Percentiles rank a stretch among this genome's conserved stretches.
Evolutionary conservation across 1,139 yeast genomes (phyloP).

Genomic region (Candida smagusa): DNA sequence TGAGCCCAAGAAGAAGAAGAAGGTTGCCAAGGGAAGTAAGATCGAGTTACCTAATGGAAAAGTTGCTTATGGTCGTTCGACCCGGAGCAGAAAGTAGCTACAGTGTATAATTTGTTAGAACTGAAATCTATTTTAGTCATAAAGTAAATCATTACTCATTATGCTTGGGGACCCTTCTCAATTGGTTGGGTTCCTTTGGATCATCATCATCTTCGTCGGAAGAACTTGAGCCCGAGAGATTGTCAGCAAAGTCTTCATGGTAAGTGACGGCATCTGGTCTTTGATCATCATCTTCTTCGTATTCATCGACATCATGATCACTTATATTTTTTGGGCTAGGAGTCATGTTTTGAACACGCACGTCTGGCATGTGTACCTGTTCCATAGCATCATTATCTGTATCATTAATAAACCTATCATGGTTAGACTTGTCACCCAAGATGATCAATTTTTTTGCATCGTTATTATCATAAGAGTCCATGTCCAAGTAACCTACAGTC

Average conservation of each 20-base stretch:
- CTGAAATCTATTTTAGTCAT: constrained; percentile 1
- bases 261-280: constrained; percentile 19
- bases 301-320: constrained; percentile 2
- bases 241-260: constrained; percentile 30
- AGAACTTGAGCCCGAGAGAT: constrained; percentile 38
- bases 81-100: constrained; percentile 1
- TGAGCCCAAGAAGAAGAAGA: constrained; percentile 24
- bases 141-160: constrained; percentile 19
- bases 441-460: constrained; percentile 22
- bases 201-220: constrained; percentile 28
- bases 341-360: constrained; percentile 21
- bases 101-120: neutral
- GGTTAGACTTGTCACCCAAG: constrained; percentile 36
- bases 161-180: constrained; percentile 42
- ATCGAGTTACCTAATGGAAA: constrained; percentile 59
- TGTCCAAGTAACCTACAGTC: constrained; percentile 35
- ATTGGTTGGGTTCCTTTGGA: constrained; percentile 12
- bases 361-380: constrained; percentile 18
- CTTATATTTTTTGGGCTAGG: constrained; percentile 16
- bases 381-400: constrained; percentile 12
- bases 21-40: constrained; percentile 41
- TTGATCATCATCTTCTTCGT: constrained; percentile 22
- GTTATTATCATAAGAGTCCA: constrained; percentile 25
- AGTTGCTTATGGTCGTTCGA: constrained; percentile 47
- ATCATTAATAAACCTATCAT: constrained; percentile 31